Conservation (phyloP, 2,329 filamentous ascomycete species). For the Aspergillus flavus region DNA sequence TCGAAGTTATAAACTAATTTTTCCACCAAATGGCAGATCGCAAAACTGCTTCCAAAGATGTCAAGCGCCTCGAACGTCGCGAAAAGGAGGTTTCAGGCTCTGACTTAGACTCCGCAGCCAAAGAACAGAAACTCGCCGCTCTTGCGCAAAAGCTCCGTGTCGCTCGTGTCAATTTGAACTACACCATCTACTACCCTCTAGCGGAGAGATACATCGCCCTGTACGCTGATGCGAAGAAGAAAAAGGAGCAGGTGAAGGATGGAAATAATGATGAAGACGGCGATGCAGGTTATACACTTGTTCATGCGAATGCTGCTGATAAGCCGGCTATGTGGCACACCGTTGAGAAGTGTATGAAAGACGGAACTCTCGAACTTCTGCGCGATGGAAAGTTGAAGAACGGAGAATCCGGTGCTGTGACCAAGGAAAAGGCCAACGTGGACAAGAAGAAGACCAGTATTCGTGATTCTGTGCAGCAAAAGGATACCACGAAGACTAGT, state of each 20-base stretch:
- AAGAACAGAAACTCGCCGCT: slow-evolving; percentile 28
- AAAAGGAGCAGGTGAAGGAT: slow-evolving; percentile 21
- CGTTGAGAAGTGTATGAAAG: slow-evolving; percentile 48
- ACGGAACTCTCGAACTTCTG: slow-evolving; percentile 45
- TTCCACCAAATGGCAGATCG: slow-evolving; percentile 34
- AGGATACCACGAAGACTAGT: slow-evolving; percentile 3
- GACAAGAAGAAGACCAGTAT: slow-evolving; percentile 12
- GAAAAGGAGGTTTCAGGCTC: slow-evolving; percentile 42
- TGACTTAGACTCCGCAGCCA: slow-evolving; percentile 29
- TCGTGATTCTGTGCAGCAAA: background rate
- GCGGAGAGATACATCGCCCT: slow-evolving; percentile 62
- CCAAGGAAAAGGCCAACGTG: slow-evolving; percentile 16
- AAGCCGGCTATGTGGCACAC: slow-evolving; percentile 49
- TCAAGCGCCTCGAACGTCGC: slow-evolving; percentile 38
- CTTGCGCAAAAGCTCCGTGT: slow-evolving; percentile 45
- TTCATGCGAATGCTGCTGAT: slow-evolving; percentile 16
- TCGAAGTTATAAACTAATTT: background rate
- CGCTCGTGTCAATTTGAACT: slow-evolving; percentile 62
- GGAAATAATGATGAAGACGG: slow-evolving; percentile 21
- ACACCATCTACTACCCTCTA: slow-evolving; percentile 64
- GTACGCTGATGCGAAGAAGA: slow-evolving; percentile 46
- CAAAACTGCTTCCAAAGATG: slow-evolving; percentile 45
- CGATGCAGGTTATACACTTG: slow-evolving; percentile 22
- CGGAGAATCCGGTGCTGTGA: background rate
- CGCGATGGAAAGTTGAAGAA: slow-evolving; percentile 43